Conservation (phyloP, 2,329 filamentous ascomycete genomes). For the Botryosphaeria dothidea region DNA sequence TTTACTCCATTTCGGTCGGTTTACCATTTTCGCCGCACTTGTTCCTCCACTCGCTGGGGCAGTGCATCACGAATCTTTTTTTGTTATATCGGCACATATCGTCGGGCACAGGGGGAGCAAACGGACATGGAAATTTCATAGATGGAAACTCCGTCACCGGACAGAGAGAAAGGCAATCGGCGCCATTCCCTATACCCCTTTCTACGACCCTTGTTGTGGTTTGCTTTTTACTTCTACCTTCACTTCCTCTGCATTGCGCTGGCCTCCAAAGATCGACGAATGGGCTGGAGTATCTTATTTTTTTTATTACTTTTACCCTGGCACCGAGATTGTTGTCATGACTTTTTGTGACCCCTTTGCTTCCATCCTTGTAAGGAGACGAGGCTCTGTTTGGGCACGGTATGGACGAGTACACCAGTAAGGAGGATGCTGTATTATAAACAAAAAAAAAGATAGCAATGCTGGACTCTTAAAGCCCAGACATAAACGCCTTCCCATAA, state of each 20-base stretch:
- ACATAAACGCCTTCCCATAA: neutral
- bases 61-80: constrained; percentile 16
- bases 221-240: constrained; percentile 4
- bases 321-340: constrained; percentile 14
- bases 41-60: constrained; percentile 9
- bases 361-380: neutral
- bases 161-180: constrained; percentile 16
- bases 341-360: neutral
- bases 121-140: constrained; percentile 18
- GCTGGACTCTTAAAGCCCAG: neutral
- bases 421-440: constrained; percentile 16
- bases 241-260: constrained; percentile 19
- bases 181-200: constrained; percentile 20
- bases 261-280: constrained; percentile 12
- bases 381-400: neutral
- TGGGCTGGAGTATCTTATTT: constrained; percentile 3
- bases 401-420: neutral
- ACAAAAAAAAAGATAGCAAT: neutral
- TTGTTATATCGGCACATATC: constrained; percentile 8
- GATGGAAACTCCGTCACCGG: constrained; percentile 20
- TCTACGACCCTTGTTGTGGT: constrained; percentile 3
- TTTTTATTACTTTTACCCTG: constrained; percentile 3
- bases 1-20: neutral
- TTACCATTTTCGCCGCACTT: neutral
- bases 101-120: constrained; percentile 18